Conservation (phyloP, 495 filamentous ascomycete genomes). For the Penicillium psychrofluorescens region DNA sequence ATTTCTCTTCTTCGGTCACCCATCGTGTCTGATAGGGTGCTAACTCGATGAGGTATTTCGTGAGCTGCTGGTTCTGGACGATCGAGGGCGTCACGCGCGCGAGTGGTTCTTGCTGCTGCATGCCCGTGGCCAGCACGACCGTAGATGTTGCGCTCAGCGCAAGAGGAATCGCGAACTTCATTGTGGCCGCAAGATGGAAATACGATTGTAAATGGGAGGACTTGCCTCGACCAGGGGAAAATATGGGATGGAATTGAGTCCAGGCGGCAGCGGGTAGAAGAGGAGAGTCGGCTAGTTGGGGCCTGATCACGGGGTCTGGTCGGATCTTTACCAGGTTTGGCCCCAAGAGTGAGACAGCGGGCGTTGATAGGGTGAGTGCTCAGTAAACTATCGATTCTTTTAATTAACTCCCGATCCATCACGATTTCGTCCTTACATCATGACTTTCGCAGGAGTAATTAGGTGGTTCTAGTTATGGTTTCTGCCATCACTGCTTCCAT, state of each 20-base stretch:
- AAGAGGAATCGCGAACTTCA: slow-evolving; percentile 25
- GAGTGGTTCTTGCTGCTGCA: slow-evolving; percentile 34
- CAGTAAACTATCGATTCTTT: too few relatives aligned
- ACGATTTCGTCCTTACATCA: too few relatives aligned
- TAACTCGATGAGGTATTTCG: slow-evolving; percentile 78
- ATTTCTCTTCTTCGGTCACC: slow-evolving; percentile 94
- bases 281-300: not conserved
- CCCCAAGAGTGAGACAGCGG: too few relatives aligned
- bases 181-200: slow-evolving; percentile 3
- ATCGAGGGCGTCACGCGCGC: slow-evolving; percentile 12
- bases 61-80: slow-evolving; percentile 24
- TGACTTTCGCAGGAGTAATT: too few relatives aligned
- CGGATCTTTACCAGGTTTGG: too few relatives aligned
- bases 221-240: not conserved
- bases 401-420: too few relatives aligned
- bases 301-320: not conserved
- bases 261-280: too few relatives aligned
- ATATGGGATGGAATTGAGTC: too few relatives aligned
- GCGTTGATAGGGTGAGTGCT: too few relatives aligned
- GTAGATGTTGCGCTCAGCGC: slow-evolving; percentile 28
- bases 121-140: slow-evolving; percentile 23
- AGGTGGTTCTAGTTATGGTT: too few relatives aligned
- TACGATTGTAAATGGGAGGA: not conserved
- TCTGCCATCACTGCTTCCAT: too few relatives aligned
- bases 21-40: slow-evolving; percentile 73